phyloP scores from a whole-genome alignment of 176 grass and related monocot genomes.

The Oryza longistaminata region DNA sequence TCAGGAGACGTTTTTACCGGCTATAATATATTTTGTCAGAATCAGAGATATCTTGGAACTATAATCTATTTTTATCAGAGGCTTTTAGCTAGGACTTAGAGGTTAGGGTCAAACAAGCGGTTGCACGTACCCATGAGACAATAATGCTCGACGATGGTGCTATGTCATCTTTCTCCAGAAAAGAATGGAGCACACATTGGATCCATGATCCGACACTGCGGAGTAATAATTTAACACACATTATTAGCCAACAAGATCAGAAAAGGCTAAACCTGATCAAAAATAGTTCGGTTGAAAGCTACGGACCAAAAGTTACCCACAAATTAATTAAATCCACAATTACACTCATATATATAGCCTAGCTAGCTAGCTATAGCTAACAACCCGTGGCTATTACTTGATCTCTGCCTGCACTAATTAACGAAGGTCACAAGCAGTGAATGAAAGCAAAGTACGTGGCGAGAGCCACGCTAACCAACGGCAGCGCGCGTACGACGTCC shows the following conservation, averaged over 20 bases:
- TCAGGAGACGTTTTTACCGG: no score
- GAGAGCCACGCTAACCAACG: background rate
- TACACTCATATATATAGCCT: background rate
- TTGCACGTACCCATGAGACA: background rate
- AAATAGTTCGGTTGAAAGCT: constrained; percentile 4
- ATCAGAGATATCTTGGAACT: no score
- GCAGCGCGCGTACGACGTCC: background rate
- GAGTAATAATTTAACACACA: background rate
- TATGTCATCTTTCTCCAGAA: background rate
- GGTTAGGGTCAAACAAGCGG: background rate
- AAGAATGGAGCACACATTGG: background rate
- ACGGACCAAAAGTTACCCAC: background rate
- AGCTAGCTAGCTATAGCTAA: background rate
- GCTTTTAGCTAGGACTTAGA: background rate
- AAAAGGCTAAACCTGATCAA: background rate
- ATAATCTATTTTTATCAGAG: no score
- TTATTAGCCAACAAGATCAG: background rate
- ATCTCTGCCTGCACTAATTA: background rate
- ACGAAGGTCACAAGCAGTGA: background rate
- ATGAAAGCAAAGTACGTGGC: constrained; percentile 10
- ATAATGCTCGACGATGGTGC: background rate
- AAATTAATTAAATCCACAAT: background rate
- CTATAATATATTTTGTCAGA: no score
- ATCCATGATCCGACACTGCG: background rate
- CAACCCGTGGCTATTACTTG: background rate